Evolutionary conservation across 1,139 yeast genomes (phyloP).

Genomic region (Scheffersomyces lignicola): DNA sequence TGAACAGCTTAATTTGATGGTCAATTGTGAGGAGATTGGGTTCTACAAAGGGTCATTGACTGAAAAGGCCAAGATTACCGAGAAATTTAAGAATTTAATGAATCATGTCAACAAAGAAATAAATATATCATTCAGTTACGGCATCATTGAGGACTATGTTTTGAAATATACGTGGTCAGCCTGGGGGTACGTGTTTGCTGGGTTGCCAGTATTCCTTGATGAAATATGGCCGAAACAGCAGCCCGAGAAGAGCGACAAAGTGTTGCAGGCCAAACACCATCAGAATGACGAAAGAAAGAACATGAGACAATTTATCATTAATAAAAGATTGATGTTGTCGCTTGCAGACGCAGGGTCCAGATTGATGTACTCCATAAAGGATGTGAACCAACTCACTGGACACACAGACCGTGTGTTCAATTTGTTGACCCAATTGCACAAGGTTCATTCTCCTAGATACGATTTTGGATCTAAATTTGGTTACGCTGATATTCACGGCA

Average conservation of each 20-base stretch:
- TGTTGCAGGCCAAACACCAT: constrained; percentile 8
- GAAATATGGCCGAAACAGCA: constrained; percentile 36
- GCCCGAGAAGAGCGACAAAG: constrained; percentile 17
- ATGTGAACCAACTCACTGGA: constrained; percentile 88
- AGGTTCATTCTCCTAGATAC: constrained; percentile 73
- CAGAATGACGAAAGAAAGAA: constrained; percentile 43
- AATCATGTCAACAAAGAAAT: constrained; percentile 49
- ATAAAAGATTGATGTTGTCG: constrained; percentile 85
- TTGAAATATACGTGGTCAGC: constrained; percentile 95
- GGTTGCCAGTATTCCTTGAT: constrained; percentile 71
- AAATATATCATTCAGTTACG: constrained; percentile 56
- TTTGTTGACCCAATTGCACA: constrained; percentile 72
- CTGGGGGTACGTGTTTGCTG: constrained; percentile 85
- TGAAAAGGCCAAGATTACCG: constrained; percentile 67
- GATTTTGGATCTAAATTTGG: constrained; percentile 60
- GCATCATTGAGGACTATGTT: constrained; percentile 80
- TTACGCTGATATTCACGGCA: constrained; percentile 67
- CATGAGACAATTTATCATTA: constrained; percentile 88
- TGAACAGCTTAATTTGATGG: constrained; percentile 80
- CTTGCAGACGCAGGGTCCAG: constrained; percentile 97
- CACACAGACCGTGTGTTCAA: constrained; percentile 85
- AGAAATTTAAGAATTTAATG: constrained; percentile 57
- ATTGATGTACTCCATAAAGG: constrained; percentile 92
- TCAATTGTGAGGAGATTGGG: constrained; percentile 91
- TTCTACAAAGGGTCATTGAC: constrained; percentile 89